phyloP scores from a whole-genome alignment of 768 basidiomycete genomes.

The Tricholoma furcatifolium region DNA sequence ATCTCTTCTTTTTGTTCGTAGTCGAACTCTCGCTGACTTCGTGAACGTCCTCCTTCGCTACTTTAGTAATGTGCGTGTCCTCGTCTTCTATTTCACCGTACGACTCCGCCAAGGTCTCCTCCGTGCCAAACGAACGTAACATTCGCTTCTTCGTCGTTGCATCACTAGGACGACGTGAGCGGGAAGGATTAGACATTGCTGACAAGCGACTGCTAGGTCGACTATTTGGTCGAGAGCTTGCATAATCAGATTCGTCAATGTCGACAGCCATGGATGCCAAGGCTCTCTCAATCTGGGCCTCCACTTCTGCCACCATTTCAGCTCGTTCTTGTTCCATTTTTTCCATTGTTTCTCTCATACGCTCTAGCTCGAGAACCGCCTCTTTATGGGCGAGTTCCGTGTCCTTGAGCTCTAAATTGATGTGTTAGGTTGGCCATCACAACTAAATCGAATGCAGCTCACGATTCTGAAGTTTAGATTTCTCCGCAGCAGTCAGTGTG shows the following conservation, averaged over 20 bases:
- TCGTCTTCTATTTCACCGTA: conserved; percentile 47
- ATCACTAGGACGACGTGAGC: conserved; percentile 63
- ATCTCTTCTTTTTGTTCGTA: conserved; percentile 67
- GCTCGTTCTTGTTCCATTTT: conserved; percentile 85
- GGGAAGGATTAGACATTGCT: conserved; percentile 45
- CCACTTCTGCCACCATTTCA: conserved; percentile 91
- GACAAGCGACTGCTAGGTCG: conserved; percentile 73
- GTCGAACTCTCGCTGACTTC: conserved; percentile 53
- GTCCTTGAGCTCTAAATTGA: conserved; percentile 64
- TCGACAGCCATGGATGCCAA: conserved; percentile 84
- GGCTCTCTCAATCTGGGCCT: conserved; percentile 87
- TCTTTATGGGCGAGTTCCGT: conserved; percentile 82
- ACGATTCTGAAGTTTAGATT: conserved; percentile 77
- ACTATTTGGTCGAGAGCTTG: conserved; percentile 65
- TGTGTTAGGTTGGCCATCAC: conserved; percentile 6
- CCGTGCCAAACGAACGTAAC: conserved; percentile 73
- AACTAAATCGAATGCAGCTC: conserved; percentile 29
- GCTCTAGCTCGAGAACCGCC: conserved; percentile 76
- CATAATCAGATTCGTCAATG: conserved; percentile 75
- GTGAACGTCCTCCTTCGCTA: conserved; percentile 50
- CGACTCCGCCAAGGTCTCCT: conserved; percentile 76
- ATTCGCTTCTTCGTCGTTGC: conserved; percentile 47
- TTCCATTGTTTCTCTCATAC: conserved; percentile 84
- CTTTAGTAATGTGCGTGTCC: conserved; percentile 30
- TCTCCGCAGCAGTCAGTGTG: conserved; percentile 75